phyloP scores from a whole-genome alignment of 1,284 basidiomycete species.

The Apiotrichum brassicae region DNA sequence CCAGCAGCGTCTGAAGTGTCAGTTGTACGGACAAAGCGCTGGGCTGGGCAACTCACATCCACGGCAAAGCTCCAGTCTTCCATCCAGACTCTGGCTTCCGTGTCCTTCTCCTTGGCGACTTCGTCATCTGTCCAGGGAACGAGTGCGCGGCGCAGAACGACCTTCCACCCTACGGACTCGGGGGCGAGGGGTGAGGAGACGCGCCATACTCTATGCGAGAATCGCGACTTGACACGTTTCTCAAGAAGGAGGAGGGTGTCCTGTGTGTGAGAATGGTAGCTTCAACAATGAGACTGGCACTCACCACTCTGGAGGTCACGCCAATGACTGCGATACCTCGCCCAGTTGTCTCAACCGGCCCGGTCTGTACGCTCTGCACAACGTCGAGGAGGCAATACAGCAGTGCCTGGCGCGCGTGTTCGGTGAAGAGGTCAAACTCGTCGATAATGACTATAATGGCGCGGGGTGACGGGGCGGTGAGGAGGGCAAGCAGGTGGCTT shows the following conservation, averaged over 20 bases:
- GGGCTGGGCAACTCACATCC: conserved; percentile 47
- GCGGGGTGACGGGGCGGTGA: conserved; percentile 68
- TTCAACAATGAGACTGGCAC: conserved; percentile 14
- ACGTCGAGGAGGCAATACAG: conserved; percentile 70
- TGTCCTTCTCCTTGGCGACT: conserved; percentile 47
- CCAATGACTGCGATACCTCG: conserved; percentile 74
- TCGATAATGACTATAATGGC: conserved; percentile 79
- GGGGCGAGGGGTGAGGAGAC: conserved; percentile 57
- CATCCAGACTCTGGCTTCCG: conserved; percentile 41
- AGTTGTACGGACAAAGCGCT: too few relatives aligned
- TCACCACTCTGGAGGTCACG: conserved; percentile 63
- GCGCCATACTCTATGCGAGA: conserved; percentile 80
- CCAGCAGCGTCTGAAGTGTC: conserved; percentile 35
- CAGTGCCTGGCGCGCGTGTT: conserved; percentile 77
- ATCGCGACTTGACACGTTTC: conserved; percentile 91
- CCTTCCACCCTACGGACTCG: conserved; percentile 51
- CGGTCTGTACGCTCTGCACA: conserved; percentile 49
- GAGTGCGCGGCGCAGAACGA: conserved; percentile 51
- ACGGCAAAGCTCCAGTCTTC: conserved; percentile 57
- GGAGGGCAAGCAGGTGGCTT: conserved; percentile 70
- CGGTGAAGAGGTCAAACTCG: conserved; percentile 82
- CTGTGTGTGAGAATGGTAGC: conserved; percentile 20
- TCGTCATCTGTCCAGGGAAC: conserved; percentile 27
- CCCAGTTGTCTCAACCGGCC: conserved; percentile 38
- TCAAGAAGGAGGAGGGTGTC: conserved; percentile 85